phyloP scores from a whole-genome alignment of 257 asterid genomes.

The Gynochthodes officinalis region DNA sequence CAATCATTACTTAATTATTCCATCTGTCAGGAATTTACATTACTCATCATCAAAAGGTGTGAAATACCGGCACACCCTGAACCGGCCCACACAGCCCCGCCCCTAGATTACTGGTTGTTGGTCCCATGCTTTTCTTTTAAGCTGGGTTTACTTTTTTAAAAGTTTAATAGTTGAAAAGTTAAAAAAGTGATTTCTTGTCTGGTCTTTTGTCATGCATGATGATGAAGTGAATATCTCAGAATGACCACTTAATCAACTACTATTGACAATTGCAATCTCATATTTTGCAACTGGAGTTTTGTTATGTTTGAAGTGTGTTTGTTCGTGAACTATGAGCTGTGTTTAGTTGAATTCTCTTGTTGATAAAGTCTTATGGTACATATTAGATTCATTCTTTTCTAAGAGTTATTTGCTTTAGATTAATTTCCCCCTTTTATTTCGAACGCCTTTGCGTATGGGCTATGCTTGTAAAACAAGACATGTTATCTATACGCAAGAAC shows the following conservation, averaged over 20 bases:
- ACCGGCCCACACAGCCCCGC: too few relatives aligned
- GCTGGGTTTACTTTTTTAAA: constrained; percentile 15
- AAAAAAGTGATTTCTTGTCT: constrained; percentile 17
- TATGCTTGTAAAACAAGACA: not conserved
- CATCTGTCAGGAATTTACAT: constrained; percentile 17
- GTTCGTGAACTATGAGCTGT: not conserved
- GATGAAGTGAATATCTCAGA: constrained; percentile 3
- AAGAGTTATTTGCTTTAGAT: not conserved
- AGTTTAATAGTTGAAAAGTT: constrained; percentile 12
- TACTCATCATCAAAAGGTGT: too few relatives aligned
- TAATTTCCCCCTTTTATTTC: not conserved
- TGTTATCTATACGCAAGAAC: constrained; percentile 51
- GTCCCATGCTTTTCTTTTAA: constrained; percentile 22
- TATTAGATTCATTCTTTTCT: not conserved
- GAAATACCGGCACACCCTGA: too few relatives aligned
- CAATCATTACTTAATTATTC: constrained; percentile 20
- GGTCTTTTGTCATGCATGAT: constrained; percentile 8
- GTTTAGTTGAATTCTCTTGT: not conserved
- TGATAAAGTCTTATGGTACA: constrained; percentile 2
- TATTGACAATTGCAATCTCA: not conserved
- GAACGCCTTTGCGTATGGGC: not conserved
- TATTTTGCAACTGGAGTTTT: not conserved
- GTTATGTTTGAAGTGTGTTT: not conserved
- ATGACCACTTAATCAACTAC: too few relatives aligned
- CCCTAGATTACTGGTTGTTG: constrained; percentile 12